These are phyloP conservation scores for Barnettozyma californica DNA, from an alignment of 805 yeast genomes.

Conservation along the genomic window DNA sequence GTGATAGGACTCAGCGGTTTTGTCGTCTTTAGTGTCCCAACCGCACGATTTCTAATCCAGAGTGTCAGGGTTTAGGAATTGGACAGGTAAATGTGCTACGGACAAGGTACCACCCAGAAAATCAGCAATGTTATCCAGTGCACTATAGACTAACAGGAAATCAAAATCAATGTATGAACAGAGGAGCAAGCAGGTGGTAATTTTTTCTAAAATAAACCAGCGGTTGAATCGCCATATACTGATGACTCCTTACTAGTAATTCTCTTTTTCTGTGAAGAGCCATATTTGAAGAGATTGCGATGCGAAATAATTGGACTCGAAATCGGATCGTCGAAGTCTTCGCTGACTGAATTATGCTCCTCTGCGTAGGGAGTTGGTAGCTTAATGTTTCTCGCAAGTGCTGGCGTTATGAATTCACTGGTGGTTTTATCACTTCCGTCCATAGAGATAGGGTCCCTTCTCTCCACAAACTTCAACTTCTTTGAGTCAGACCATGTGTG, in stretches of 20 bases:
- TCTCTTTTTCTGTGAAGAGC: conserved; percentile 1
- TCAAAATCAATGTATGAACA: too few relatives aligned
- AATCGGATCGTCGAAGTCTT: conserved; percentile 7
- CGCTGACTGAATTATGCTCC: background rate
- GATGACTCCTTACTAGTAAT: background rate
- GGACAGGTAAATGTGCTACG: too few relatives aligned
- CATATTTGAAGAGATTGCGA: conserved; percentile 5
- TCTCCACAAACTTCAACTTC: background rate
- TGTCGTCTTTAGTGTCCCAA: background rate
- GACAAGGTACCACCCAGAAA: too few relatives aligned
- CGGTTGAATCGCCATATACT: background rate
- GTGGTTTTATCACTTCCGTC: background rate
- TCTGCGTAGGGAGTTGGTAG: background rate
- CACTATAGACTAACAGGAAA: background rate
- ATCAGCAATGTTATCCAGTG: too few relatives aligned
- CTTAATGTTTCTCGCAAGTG: background rate
- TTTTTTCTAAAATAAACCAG: background rate
- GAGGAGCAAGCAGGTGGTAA: too few relatives aligned
- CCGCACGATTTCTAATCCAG: background rate
- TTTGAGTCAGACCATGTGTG: background rate
- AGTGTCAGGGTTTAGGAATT: too few relatives aligned
- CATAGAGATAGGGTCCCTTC: background rate
- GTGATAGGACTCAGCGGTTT: background rate
- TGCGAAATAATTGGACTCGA: conserved; percentile 12
- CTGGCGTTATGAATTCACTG: background rate